Conservation (phyloP, 768 basidiomycete genomes). For the Lentinula guzmanii region DNA sequence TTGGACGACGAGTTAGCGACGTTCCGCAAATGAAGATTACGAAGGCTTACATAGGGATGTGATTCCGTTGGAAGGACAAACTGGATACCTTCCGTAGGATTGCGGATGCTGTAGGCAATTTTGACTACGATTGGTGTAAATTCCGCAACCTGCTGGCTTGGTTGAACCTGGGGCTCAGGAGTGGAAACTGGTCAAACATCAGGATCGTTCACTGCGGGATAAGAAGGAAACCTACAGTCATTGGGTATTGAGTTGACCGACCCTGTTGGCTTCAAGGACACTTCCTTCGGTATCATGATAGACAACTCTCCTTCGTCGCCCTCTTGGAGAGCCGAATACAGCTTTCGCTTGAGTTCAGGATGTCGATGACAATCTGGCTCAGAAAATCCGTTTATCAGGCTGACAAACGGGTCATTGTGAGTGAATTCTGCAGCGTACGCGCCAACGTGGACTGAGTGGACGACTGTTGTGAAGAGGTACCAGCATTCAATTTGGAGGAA, state of each 20-base stretch:
- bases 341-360: slow-evolving; percentile 87
- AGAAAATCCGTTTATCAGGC: slow-evolving; percentile 47
- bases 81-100: slow-evolving; percentile 80
- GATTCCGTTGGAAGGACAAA: slow-evolving; percentile 77
- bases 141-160: slow-evolving; percentile 40
- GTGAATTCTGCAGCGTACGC: slow-evolving; percentile 72
- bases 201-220: background rate
- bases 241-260: slow-evolving; percentile 40
- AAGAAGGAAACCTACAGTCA: slow-evolving; percentile 43
- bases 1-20: background rate
- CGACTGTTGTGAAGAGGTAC: slow-evolving; percentile 35
- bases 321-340: slow-evolving; percentile 88
- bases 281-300: slow-evolving; percentile 76
- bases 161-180: slow-evolving; percentile 32
- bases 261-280: slow-evolving; percentile 56
- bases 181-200: slow-evolving; percentile 47
- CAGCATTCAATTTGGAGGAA: slow-evolving; percentile 8
- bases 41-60: slow-evolving; percentile 72
- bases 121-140: slow-evolving; percentile 72
- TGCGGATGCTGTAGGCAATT: slow-evolving; percentile 75
- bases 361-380: slow-evolving; percentile 77
- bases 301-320: slow-evolving; percentile 93
- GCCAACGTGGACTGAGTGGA: slow-evolving; percentile 68
- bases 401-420: slow-evolving; percentile 69
- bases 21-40: slow-evolving; percentile 8